Percentiles rank a stretch among this genome's conserved stretches.
phyloP scores from a whole-genome alignment of 805 yeast genomes.

The Yarrowia sp. region DNA sequence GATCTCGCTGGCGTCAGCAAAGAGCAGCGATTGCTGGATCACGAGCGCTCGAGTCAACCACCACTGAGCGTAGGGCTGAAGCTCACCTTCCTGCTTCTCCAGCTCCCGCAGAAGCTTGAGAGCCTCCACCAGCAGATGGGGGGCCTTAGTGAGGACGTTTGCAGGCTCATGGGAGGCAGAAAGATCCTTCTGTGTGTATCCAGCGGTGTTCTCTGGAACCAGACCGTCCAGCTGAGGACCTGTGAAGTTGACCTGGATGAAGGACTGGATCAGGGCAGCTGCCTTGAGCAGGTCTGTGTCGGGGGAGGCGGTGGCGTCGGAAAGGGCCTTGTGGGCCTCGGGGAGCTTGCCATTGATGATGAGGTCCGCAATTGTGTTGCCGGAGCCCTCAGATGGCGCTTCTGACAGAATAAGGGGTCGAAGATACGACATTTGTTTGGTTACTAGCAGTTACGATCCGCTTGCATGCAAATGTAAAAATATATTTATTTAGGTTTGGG shows the following conservation, averaged over 20 bases:
- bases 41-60: slow-evolving; percentile 40
- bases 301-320: slow-evolving; percentile 2
- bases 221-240: slow-evolving; percentile 62
- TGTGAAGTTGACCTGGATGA: slow-evolving; percentile 73
- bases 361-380: slow-evolving; percentile 19
- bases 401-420: slow-evolving; percentile 13
- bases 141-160: slow-evolving; percentile 56
- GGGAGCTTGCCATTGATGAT: slow-evolving; percentile 16
- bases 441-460: not conserved
- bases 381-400: not conserved
- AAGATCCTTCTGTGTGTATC: slow-evolving; percentile 38
- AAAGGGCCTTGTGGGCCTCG: slow-evolving; percentile 1
- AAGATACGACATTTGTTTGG: slow-evolving; percentile 8
- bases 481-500: not conserved
- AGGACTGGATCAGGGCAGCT: slow-evolving; percentile 62
- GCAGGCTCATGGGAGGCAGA: slow-evolving; percentile 67
- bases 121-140: slow-evolving; percentile 47
- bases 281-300: slow-evolving; percentile 41
- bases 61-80: slow-evolving; percentile 31
- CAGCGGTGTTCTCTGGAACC: slow-evolving; percentile 33
- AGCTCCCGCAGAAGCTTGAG: slow-evolving; percentile 46
- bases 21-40: slow-evolving; percentile 40
- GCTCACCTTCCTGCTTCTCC: slow-evolving; percentile 29
- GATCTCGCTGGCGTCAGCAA: slow-evolving; percentile 34
- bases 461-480: slow-evolving; percentile 10